Evolutionary conservation across 1,284 basidiomycete species (phyloP), one percentile per base, ranked within the genome.

Genomic region (Cryptococcus wingfieldii): DNA sequence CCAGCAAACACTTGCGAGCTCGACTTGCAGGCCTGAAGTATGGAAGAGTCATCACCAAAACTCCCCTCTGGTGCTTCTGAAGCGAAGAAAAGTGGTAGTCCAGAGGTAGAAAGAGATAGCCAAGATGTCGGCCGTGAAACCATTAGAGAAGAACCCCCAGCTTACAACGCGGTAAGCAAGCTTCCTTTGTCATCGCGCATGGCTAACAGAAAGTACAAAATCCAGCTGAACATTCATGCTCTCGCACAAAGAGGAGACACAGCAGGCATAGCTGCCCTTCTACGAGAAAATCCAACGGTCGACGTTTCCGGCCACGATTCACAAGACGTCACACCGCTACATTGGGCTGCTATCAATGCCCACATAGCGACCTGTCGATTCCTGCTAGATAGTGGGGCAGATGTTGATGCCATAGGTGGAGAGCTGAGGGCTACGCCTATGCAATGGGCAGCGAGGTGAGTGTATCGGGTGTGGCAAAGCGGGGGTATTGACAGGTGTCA

Each of bases 361-460:
- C 76, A 78, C 54, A 68, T 75, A 23, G 66, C 58, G 2, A 70
- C 69, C 7, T 74, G 73, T 48, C 54, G 70, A 27, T 89, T 87
- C 66, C 80, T 99, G 10, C 79, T 98, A 27, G 90, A 95, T 61
- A 85, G 89, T 64, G 95, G 93, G n/a, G 95, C 96, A 0, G 88
- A 96, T 51, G 87, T 98, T 14, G 94, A 99, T 66, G 89, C 91
- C 5, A 79, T 90, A 9, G 96, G 96, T 18, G 96, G 96, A 5
- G 95, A 98, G 70, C 83, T 99, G 34, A 82, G 87, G n/a, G 95
- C 94, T 1, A 96, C 93, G 1, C 93, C 96, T 0, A 81, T 98
- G 79, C 95, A 98, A 75, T 99, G 96, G 96, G 94, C 95, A 0
- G 92, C 95, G 1, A 83, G 82, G 71, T 80, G 51, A 54, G 77